Base-by-base conservation (phyloP, 306 rosid genomes). In the Vicia sativa region DNA sequence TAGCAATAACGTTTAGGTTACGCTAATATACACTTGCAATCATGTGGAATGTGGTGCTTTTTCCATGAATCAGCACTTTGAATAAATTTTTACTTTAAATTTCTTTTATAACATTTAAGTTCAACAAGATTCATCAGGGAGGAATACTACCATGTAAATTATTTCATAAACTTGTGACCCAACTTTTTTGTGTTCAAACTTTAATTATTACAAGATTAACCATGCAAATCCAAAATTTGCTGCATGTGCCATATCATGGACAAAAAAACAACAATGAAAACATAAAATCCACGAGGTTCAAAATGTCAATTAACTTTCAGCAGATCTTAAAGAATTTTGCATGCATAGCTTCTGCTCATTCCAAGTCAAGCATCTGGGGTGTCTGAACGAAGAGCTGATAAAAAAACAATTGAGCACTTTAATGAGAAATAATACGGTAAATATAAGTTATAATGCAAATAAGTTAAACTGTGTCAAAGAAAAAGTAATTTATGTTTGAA, bases 361-460 rank as follows among this genome's bases (percentile, higher is more conserved):
- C 25, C 11, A 29, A 57, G 71, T 87, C 81, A 84, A 3, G n/a
- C 57, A 13, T 62, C 84, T 7, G 80, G 44, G 15, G 77, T 69
- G 72, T 86, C 95, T 6, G 89, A 67, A 10, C 95, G 86, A 57
- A 80, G 0, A 49, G 82, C 91, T 88, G 92, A 69, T 18, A 7
- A 60, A 68, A 28, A 72, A 39, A 10, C 15, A 38, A 68, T 6
- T 5, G 37, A 71, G 50, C 44, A 34, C 11, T 38, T 72, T 9
- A 25, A 49, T 81, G 77, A 81, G 71, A 65, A 25, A 42, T 7
- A 49, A 11, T 55, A 34, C 52, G 29, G 6, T 45, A 61, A 39
- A 72, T 28, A 50, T 18, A 64, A 3, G 41, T 29, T 11, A 54
- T 28, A 38, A 50, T 55, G 42, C 41, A 69, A 25, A 25, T 11